Percentiles rank a stretch among this genome's conserved stretches.
Evolutionary conservation across 129 eudicot species (phyloP).

Genomic region (Cynara cardunculus): DNA sequence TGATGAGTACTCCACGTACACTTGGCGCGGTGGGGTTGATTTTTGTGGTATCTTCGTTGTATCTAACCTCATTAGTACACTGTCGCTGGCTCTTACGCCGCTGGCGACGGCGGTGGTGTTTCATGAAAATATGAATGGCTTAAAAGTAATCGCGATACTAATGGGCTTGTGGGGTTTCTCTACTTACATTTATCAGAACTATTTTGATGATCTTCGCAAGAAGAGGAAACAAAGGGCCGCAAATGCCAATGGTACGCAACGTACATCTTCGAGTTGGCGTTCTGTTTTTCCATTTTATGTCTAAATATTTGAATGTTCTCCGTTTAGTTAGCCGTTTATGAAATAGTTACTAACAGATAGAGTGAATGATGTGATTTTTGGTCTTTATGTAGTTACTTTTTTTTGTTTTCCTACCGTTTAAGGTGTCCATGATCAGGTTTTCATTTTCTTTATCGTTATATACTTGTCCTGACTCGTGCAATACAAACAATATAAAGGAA

Average conservation of each 20-base stretch:
- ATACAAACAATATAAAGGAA: too few species aligned
- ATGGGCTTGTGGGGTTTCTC: conserved; percentile 82
- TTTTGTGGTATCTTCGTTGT: conserved; percentile 68
- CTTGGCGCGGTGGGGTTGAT: conserved; percentile 89
- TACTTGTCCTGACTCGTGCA: too few species aligned
- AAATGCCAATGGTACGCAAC: conserved; percentile 20
- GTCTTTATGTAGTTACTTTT: not conserved
- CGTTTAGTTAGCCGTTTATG: conserved; percentile 1
- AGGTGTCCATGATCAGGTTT: too few species aligned
- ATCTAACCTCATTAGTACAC: conserved; percentile 72
- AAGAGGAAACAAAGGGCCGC: conserved; percentile 23
- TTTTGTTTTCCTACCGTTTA: not conserved
- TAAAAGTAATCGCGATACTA: conserved; percentile 68
- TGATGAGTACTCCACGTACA: too few species aligned
- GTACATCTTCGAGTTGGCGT: conserved; percentile 33
- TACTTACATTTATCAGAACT: conserved; percentile 75
- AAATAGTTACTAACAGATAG: not conserved
- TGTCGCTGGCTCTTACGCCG: conserved; percentile 76
- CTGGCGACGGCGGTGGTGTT: conserved; percentile 60
- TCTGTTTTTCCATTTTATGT: not conserved
- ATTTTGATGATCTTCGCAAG: conserved; percentile 56
- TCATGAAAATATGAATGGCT: conserved; percentile 66
- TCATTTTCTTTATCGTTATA: too few species aligned
- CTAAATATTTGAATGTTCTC: not conserved
- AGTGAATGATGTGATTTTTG: not conserved